phyloP scores from a whole-genome alignment of 176 grass and related monocot species.

The Sorghum bicolor region DNA sequence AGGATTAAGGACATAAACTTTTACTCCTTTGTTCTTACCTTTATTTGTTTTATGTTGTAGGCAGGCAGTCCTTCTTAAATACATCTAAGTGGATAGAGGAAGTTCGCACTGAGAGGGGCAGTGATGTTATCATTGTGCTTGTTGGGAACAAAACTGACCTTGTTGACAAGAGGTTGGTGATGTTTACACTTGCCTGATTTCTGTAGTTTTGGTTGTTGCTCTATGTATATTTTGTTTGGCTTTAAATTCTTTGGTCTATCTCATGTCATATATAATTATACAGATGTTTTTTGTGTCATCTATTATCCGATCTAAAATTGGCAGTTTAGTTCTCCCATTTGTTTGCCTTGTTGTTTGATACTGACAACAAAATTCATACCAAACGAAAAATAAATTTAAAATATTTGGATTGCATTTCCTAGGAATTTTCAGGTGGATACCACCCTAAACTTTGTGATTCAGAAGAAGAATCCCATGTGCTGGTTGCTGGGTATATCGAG shows the following conservation, averaged over 20 bases:
- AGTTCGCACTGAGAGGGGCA: slow-evolving; percentile 94
- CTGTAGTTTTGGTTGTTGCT: not conserved
- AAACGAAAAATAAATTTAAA: not conserved
- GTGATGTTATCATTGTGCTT: slow-evolving; percentile 99
- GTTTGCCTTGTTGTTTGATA: not conserved
- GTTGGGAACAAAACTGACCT: slow-evolving; percentile 99
- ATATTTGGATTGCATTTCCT: not conserved
- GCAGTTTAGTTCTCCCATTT: not conserved
- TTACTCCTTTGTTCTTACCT: not conserved
- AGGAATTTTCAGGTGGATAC: not conserved
- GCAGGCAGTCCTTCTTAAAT: slow-evolving; percentile 95
- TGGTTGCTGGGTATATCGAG: not conserved
- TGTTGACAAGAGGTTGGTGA: slow-evolving; percentile 94
- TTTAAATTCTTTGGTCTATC: not conserved
- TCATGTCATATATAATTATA: not conserved
- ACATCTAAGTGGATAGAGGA: slow-evolving; percentile 99
- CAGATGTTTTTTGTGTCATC: not conserved
- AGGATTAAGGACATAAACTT: not conserved
- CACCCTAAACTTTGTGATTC: not conserved
- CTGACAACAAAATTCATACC: not conserved
- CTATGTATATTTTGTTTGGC: not conserved
- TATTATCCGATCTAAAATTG: not conserved
- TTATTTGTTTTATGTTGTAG: slow-evolving; percentile 39
- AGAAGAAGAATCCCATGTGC: not conserved
- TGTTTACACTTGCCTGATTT: slow-evolving; percentile 6